Evolutionary conservation across 306 rosid genomes (phyloP).

Genomic region (Boehmeria nivea): DNA sequence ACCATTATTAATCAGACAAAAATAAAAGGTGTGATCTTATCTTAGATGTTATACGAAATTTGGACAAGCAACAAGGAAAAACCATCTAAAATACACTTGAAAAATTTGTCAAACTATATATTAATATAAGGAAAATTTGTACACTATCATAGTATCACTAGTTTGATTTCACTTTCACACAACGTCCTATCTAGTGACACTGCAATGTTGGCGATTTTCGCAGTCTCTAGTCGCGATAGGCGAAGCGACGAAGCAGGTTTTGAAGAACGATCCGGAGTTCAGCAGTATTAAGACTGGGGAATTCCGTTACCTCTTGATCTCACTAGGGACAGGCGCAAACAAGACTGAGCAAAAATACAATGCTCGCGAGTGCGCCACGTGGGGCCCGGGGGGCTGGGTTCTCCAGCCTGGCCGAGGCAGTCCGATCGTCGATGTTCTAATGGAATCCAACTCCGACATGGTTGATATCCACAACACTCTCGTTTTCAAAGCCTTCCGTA

Average conservation of each 20-base stretch:
- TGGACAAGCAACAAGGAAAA: too few species aligned
- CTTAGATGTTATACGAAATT: too few species aligned
- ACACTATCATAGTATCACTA: too few species aligned
- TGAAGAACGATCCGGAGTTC: conserved; percentile 19
- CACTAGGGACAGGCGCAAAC: conserved; percentile 46
- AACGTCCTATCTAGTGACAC: background rate
- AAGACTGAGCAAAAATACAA: conserved; percentile 25
- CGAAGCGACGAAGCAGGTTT: conserved; percentile 29
- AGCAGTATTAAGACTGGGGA: background rate
- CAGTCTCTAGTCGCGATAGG: conserved; percentile 44
- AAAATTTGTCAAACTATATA: too few species aligned
- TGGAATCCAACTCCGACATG: conserved; percentile 31
- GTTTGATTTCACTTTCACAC: too few species aligned
- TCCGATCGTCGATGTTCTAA: conserved; percentile 35
- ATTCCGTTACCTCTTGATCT: conserved; percentile 33
- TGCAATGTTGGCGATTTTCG: background rate
- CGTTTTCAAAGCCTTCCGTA: conserved; percentile 28
- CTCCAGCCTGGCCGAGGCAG: conserved; percentile 13
- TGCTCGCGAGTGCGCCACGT: conserved; percentile 31
- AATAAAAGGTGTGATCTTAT: too few species aligned
- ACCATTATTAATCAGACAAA: too few species aligned
- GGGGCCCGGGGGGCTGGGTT: conserved; percentile 39
- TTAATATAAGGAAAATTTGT: too few species aligned
- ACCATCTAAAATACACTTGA: too few species aligned
- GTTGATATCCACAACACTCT: conserved; percentile 32